Percentiles rank a stretch among this genome's conserved stretches.
Evolutionary conservation across 768 basidiomycete genomes (phyloP).

Genomic region (Pleurotus eryngii): DNA sequence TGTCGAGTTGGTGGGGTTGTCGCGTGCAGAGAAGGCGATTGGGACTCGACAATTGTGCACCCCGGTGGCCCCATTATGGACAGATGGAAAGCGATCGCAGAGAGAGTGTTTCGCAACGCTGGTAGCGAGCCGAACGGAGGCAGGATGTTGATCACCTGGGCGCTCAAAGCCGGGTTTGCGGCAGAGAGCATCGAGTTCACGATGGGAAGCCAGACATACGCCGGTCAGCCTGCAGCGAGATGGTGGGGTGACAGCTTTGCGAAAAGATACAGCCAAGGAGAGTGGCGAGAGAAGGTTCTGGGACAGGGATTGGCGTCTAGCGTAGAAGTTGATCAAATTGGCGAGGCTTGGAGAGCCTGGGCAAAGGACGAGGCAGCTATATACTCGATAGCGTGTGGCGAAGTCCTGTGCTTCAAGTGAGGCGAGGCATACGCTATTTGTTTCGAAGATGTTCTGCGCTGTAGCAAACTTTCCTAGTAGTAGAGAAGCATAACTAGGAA

Average conservation of each 20-base stretch:
- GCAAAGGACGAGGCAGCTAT: not conserved
- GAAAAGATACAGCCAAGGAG: not conserved
- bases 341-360: not conserved
- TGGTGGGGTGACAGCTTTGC: slow-evolving; percentile 4
- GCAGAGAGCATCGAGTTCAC: not conserved
- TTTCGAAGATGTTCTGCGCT: too few species aligned
- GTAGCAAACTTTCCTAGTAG: too few species aligned
- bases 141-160: not conserved
- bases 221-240: not conserved
- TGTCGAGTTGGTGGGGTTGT: slow-evolving; percentile 43
- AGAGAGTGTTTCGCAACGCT: not conserved
- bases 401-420: not conserved
- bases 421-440: too few species aligned
- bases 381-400: slow-evolving; percentile 1
- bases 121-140: slow-evolving; percentile 4
- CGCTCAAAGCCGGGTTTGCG: not conserved
- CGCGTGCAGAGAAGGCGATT: slow-evolving; percentile 41
- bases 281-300: not conserved
- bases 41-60: slow-evolving; percentile 11
- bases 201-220: slow-evolving; percentile 2
- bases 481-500: too few species aligned
- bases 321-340: not conserved
- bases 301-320: not conserved
- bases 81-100: not conserved
- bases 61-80: not conserved